Conservation (phyloP, 2,329 filamentous ascomycete genomes). For the Dactylellina sp. region DNA sequence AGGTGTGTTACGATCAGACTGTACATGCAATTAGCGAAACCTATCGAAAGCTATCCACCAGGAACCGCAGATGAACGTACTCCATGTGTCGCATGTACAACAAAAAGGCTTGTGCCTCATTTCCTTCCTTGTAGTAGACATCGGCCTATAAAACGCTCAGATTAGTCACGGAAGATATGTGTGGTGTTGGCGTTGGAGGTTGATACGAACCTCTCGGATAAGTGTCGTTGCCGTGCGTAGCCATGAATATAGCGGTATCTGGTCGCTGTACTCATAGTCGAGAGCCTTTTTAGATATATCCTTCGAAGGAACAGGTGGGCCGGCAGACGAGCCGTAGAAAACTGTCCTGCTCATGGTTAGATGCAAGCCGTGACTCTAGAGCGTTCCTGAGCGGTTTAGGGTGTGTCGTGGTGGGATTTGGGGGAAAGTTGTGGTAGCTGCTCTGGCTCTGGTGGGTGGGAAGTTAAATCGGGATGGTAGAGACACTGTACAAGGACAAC, state of each 20-base stretch:
- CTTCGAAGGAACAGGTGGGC: slow-evolving; percentile 76
- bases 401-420: neutral
- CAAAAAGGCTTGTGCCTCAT: slow-evolving; percentile 88
- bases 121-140: slow-evolving; percentile 86
- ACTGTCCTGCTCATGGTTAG: slow-evolving; percentile 52
- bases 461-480: neutral
- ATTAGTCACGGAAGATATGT: neutral
- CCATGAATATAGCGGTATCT: slow-evolving; percentile 83
- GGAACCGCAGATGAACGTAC: slow-evolving; percentile 42
- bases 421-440: neutral
- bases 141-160: slow-evolving; percentile 71
- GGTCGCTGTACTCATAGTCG: slow-evolving; percentile 82
- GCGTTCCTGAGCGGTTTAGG: neutral
- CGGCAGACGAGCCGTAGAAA: slow-evolving; percentile 62
- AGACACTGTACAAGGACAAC: neutral
- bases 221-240: slow-evolving; percentile 82
- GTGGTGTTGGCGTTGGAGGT: neutral
- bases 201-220: slow-evolving; percentile 77
- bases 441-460: neutral
- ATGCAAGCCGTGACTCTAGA: neutral
- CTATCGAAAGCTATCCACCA: neutral
- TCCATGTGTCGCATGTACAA: slow-evolving; percentile 86
- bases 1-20: slow-evolving; percentile 83
- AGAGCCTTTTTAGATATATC: slow-evolving; percentile 81
- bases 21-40: slow-evolving; percentile 17